phyloP scores from a whole-genome alignment of 78 protist species.

The Guillardia theta region DNA sequence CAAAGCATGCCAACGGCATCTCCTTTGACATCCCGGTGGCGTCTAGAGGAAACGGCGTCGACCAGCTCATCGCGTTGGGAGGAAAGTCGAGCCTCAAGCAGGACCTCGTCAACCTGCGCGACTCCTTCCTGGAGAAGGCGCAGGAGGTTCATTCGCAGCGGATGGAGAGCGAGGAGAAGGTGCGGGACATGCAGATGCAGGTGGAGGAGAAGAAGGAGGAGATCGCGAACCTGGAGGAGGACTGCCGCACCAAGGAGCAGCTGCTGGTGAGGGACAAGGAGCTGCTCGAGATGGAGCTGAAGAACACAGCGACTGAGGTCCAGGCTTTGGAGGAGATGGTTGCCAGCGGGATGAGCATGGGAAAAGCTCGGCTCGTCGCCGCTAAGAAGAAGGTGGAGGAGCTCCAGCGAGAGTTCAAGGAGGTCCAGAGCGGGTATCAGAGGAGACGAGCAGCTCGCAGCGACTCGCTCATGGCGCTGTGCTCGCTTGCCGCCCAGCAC shows the following conservation, averaged over 20 bases:
- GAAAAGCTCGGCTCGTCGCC: neutral
- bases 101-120: neutral
- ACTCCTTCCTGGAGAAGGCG: too few relatives aligned
- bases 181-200: neutral
- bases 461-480: neutral
- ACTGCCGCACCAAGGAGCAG: neutral
- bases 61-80: neutral
- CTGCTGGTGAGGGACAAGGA: neutral
- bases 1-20: neutral
- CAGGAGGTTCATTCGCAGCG: neutral
- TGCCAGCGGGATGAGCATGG: neutral
- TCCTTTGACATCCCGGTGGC: neutral
- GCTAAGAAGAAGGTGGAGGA: neutral
- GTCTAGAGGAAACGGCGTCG: neutral
- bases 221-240: neutral
- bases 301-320: neutral
- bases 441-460: neutral
- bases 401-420: neutral
- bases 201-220: neutral
- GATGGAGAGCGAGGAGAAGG: neutral
- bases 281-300: neutral
- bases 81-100: neutral
- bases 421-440: neutral
- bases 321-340: neutral
- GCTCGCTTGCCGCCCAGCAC: conserved; percentile 5